Percentiles rank a stretch among this genome's conserved stretches.
phyloP scores from a whole-genome alignment of 139 green algal species.

The Auxenochlorella pyrenoidosa region DNA sequence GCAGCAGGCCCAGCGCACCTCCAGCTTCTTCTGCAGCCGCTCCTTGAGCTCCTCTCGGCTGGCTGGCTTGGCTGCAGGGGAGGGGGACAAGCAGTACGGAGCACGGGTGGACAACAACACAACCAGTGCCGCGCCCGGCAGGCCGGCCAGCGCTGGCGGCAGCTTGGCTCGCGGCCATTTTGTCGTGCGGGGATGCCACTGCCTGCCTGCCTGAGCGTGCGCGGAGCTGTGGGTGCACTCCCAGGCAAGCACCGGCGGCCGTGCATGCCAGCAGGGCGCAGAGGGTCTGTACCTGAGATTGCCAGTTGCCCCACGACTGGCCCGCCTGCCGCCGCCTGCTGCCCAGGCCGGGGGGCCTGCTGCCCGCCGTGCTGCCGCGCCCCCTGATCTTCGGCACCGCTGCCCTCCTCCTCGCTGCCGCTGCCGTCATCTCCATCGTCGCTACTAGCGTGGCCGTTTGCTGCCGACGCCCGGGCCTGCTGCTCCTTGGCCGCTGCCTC shows the following conservation, averaged over 20 bases:
- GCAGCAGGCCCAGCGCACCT: constrained; percentile 36
- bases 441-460: neutral
- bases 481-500: constrained; percentile 24
- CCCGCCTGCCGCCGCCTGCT: neutral
- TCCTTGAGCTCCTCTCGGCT: constrained; percentile 67
- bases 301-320: constrained; percentile 10
- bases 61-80: constrained; percentile 21
- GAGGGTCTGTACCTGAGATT: neutral
- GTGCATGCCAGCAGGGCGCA: neutral
- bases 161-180: too few relatives aligned
- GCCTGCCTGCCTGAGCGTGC: too few relatives aligned
- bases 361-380: neutral
- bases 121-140: neutral
- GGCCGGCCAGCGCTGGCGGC: neutral
- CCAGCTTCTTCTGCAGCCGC: constrained; percentile 68
- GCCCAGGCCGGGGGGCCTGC: neutral
- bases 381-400: too few relatives aligned
- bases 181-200: too few relatives aligned
- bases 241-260: too few relatives aligned
- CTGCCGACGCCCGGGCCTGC: neutral
- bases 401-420: neutral
- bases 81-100: neutral
- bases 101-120: neutral
- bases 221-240: too few relatives aligned
- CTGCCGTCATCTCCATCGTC: neutral